phyloP scores from a whole-genome alignment of 2,329 filamentous ascomycete species.

The Ophidiomyces ophidiicola region DNA sequence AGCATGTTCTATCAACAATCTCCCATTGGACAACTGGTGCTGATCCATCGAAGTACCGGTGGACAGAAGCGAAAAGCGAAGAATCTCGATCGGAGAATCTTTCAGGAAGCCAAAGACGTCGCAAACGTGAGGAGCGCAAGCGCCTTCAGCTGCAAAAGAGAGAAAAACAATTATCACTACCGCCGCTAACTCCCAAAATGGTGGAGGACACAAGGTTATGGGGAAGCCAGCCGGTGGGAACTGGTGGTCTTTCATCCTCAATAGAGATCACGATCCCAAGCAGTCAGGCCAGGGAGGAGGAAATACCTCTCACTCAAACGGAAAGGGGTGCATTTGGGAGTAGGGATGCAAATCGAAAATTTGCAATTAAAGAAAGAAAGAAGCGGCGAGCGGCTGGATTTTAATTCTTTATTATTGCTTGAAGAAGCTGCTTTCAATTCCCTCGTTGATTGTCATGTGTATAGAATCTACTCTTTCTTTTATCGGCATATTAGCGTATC shows the following conservation, averaged over 20 bases:
- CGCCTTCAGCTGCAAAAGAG: background rate
- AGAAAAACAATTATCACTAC: conserved; percentile 5
- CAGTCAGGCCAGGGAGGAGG: conserved; percentile 26
- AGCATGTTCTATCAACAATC: conserved; percentile 22
- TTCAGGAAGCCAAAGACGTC: conserved; percentile 3
- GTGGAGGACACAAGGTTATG: conserved; percentile 6
- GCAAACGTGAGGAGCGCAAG: conserved; percentile 10
- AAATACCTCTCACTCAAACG: conserved; percentile 30
- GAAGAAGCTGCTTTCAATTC: too few species aligned
- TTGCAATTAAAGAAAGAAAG: conserved; percentile 24
- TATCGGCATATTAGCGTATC: too few species aligned
- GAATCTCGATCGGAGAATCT: conserved; percentile 6
- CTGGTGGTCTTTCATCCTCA: background rate
- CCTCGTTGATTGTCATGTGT: too few species aligned
- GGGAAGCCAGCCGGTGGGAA: conserved; percentile 14
- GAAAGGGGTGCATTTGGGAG: conserved; percentile 31
- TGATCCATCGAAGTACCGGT: conserved; percentile 26
- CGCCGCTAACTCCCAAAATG: background rate
- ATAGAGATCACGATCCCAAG: conserved; percentile 18
- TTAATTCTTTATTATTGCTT: too few species aligned
- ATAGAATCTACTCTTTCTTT: too few species aligned
- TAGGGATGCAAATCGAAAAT: conserved; percentile 23
- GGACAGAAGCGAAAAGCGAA: conserved; percentile 20
- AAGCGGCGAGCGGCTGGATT: conserved; percentile 33
- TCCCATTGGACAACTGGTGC: conserved; percentile 27